A percentile compares a stretch with the other conserved stretches of the same genome.
Conservation (phyloP, 2,329 filamentous ascomycete genomes). For the Blastomyces silverae region DNA sequence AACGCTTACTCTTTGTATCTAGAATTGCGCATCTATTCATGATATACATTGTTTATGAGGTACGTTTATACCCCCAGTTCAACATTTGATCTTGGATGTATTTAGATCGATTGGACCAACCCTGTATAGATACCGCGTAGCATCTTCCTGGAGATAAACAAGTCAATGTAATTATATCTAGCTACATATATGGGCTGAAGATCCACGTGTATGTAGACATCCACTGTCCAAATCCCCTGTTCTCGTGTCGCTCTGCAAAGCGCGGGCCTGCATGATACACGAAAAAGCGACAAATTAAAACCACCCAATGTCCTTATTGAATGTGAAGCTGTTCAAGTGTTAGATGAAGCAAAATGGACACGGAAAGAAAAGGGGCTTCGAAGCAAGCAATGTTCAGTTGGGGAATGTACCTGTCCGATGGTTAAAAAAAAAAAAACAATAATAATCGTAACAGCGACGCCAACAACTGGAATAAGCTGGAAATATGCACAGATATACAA, state of each 20-base stretch:
- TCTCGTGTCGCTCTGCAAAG: neutral
- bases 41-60: neutral
- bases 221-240: neutral
- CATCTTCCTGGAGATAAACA: neutral
- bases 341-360: neutral
- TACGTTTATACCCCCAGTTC: neutral
- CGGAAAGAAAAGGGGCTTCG: neutral
- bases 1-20: neutral
- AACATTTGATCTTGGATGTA: neutral
- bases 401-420: neutral
- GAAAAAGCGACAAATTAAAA: neutral
- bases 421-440: neutral
- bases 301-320: neutral
- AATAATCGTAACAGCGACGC: neutral
- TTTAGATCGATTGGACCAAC: neutral
- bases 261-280: neutral
- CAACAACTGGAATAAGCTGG: too few relatives aligned
- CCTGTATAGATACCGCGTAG: neutral
- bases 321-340: neutral
- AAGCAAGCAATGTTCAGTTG: neutral
- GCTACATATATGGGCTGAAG: neutral
- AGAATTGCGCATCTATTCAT: neutral
- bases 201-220: neutral
- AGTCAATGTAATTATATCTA: neutral
- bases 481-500: neutral